A percentile compares a stretch with the other conserved stretches of the same genome.
Conservation (phyloP, 805 yeast genomes). For the Monosporozyma siamensis region DNA sequence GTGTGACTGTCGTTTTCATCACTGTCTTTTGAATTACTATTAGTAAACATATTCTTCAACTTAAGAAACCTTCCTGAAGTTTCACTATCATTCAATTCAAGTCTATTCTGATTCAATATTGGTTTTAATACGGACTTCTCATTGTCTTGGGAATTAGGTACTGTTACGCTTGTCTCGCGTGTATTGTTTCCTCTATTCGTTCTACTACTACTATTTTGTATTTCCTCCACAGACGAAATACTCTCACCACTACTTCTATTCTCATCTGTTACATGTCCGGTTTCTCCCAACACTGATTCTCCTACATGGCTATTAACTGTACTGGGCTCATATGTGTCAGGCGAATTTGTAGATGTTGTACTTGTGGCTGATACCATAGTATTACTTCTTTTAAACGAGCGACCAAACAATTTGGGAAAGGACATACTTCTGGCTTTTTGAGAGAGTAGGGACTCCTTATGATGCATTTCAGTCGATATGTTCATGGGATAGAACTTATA, state of each 20-base stretch:
- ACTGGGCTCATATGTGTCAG: neutral
- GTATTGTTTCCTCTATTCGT: neutral
- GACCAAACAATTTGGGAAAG: conserved; percentile 5
- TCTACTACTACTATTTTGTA: neutral
- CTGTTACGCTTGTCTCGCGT: too few species aligned
- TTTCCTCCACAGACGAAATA: neutral
- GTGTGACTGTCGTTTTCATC: neutral
- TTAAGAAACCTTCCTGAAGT: conserved; percentile 2
- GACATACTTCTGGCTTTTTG: conserved; percentile 5
- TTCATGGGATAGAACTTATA: too few species aligned
- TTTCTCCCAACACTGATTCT: neutral
- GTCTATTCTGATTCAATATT: neutral
- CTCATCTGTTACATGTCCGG: neutral
- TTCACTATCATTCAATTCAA: neutral
- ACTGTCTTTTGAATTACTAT: neutral
- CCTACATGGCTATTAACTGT: conserved; percentile 1
- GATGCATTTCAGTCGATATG: neutral
- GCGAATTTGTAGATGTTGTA: neutral
- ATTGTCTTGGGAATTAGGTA: too few species aligned
- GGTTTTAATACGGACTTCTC: neutral
- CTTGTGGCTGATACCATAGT: neutral
- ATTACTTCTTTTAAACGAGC: neutral
- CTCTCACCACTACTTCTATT: neutral
- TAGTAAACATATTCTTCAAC: conserved; percentile 4
- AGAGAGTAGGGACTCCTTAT: neutral